Percentiles rank a stretch among this genome's conserved stretches.
Evolutionary conservation across 805 yeast genomes (phyloP).

Genomic region (Cyberlindnera galapagoensis): DNA sequence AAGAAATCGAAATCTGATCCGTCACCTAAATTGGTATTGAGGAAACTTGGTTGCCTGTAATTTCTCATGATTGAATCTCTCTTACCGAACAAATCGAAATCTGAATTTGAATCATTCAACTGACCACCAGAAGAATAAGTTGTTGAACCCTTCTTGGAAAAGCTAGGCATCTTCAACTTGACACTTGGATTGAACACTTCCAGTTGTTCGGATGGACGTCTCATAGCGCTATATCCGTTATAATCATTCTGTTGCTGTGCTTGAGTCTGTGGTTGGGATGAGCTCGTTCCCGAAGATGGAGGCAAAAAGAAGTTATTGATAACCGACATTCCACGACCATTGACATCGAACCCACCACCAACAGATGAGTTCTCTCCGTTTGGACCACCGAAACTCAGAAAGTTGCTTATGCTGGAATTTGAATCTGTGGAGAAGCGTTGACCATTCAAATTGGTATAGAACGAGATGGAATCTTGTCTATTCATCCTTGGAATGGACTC

Average conservation of each 20-base stretch:
- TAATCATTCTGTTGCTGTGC: slow-evolving; percentile 10
- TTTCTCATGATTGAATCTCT: slow-evolving; percentile 22
- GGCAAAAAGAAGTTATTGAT: slow-evolving; percentile 22
- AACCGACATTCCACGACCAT: slow-evolving; percentile 22
- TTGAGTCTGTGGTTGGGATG: slow-evolving; percentile 1
- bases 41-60: slow-evolving; percentile 23
- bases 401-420: slow-evolving; percentile 21
- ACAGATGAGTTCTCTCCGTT: slow-evolving; percentile 6
- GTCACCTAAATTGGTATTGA: slow-evolving; percentile 20
- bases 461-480: slow-evolving; percentile 24
- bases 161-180: slow-evolving; percentile 24
- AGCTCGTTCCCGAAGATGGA: slow-evolving; percentile 5
- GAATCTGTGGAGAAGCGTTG: slow-evolving; percentile 25
- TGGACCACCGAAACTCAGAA: slow-evolving; percentile 8
- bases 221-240: slow-evolving; percentile 23
- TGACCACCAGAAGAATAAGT: slow-evolving; percentile 7
- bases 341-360: slow-evolving; percentile 18
- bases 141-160: slow-evolving; percentile 15
- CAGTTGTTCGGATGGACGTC: slow-evolving; percentile 44
- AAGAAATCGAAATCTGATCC: slow-evolving; percentile 23
- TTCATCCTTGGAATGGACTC: slow-evolving; percentile 13
- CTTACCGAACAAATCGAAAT: slow-evolving; percentile 22
- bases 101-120: no score
- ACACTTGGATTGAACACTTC: slow-evolving; percentile 39
- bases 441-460: slow-evolving; percentile 21